A percentile compares a stretch with the other conserved stretches of the same genome.
Conservation (phyloP, 2,329 filamentous ascomycete species). For the Ascochyta viciae-villosae region DNA sequence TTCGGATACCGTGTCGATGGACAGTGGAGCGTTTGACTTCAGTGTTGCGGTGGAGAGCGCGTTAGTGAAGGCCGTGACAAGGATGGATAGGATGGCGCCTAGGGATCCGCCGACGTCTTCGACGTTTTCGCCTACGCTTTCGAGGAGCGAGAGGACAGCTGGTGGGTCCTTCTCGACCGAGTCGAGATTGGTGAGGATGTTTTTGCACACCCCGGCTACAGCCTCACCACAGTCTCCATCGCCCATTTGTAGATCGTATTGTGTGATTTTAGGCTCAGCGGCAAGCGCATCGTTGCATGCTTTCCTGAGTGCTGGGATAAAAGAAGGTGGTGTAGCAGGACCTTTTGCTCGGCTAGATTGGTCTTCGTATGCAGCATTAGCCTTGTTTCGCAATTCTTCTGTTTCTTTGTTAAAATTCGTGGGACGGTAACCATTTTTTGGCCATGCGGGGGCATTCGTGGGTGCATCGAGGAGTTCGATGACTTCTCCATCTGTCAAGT, state of each 20-base stretch:
- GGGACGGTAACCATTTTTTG: constrained; percentile 55
- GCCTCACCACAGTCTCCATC: constrained; percentile 86
- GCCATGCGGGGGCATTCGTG: constrained; percentile 61
- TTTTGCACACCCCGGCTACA: constrained; percentile 70
- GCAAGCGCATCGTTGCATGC: constrained; percentile 59
- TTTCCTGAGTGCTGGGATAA: constrained; percentile 51
- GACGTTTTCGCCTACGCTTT: constrained; percentile 66
- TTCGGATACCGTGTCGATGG: constrained; percentile 47
- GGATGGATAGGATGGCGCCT: constrained; percentile 81
- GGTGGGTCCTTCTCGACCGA: constrained; percentile 62
- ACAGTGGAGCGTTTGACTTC: constrained; percentile 27
- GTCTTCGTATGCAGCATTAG: constrained; percentile 35
- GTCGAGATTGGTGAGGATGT: constrained; percentile 55
- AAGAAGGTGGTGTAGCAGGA: constrained; percentile 49
- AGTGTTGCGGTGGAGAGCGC: constrained; percentile 45
- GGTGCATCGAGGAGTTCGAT: constrained; percentile 58
- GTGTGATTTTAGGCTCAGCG: constrained; percentile 70
- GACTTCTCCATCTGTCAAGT: constrained; percentile 50
- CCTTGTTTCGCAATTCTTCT: constrained; percentile 34
- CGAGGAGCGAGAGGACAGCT: constrained; percentile 63
- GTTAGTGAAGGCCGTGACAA: constrained; percentile 77
- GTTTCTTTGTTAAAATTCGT: constrained; percentile 35
- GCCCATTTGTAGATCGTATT: constrained; percentile 80
- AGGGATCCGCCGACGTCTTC: constrained; percentile 78
- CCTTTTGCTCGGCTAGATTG: constrained; percentile 30